Evolutionary conservation across 2,329 filamentous ascomycete genomes (phyloP).

Genomic region (Aspergillaceae sp.): DNA sequence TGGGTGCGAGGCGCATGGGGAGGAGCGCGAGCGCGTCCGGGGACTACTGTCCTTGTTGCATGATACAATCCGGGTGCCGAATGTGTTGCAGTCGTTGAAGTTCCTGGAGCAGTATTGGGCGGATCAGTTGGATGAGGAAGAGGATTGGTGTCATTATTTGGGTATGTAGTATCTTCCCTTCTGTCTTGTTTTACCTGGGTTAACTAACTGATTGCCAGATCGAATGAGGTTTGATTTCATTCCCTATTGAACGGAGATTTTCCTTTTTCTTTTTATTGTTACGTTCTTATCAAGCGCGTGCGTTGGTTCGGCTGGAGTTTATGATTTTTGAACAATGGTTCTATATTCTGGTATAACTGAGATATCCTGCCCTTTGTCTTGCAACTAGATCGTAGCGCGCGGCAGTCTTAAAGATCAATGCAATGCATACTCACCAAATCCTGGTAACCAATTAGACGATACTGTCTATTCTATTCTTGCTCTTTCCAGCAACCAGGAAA

Average conservation of each 20-base stretch:
- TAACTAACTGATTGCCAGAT: conserved; percentile 14
- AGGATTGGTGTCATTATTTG: conserved; percentile 33
- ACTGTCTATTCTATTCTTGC: no score
- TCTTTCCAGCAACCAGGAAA: no score
- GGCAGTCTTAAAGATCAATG: no score
- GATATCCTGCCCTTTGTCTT: no score
- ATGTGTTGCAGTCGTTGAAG: conserved; percentile 34
- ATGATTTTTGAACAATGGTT: neutral
- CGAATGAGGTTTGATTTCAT: conserved; percentile 28
- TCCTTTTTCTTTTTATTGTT: no score
- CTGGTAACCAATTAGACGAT: no score
- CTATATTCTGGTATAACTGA: no score
- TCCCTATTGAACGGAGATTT: conserved; percentile 11
- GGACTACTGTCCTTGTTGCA: conserved; percentile 27
- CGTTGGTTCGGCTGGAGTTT: neutral
- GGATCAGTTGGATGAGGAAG: conserved; percentile 23
- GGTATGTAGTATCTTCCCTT: conserved; percentile 16
- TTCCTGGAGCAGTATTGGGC: conserved; percentile 34
- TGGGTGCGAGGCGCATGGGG: conserved; percentile 32
- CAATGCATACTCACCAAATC: no score
- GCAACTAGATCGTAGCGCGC: no score
- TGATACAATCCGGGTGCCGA: conserved; percentile 34
- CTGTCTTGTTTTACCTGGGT: neutral
- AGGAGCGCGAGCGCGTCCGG: conserved; percentile 28
- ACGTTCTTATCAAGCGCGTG: neutral